phyloP scores from a whole-genome alignment of 768 basidiomycete genomes.

The Cyclocybe cylindracea region DNA sequence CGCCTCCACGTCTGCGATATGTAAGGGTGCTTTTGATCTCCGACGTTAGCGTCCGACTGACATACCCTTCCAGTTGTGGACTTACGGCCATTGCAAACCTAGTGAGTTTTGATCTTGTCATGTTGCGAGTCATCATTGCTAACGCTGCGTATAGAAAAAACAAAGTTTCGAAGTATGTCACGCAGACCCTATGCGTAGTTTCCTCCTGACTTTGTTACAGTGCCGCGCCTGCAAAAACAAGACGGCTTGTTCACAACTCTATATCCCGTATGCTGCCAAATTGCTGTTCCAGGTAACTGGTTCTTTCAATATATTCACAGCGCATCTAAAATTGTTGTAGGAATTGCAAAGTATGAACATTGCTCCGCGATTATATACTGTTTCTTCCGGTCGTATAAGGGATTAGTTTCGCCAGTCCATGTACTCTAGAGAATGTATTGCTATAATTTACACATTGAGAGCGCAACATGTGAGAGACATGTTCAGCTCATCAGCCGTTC shows the following conservation, averaged over 20 bases:
- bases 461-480: neutral
- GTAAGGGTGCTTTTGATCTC: slow-evolving; percentile 45
- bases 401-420: slow-evolving; percentile 46
- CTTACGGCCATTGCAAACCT: slow-evolving; percentile 97
- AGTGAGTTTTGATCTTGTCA: slow-evolving; percentile 42
- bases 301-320: neutral
- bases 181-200: neutral
- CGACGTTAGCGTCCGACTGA: neutral
- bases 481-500: slow-evolving; percentile 60
- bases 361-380: slow-evolving; percentile 83
- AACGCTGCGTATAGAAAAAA: slow-evolving; percentile 67
- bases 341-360: slow-evolving; percentile 97
- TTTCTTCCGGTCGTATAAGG: slow-evolving; percentile 83
- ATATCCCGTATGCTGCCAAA: slow-evolving; percentile 97
- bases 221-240: slow-evolving; percentile 98
- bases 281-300: slow-evolving; percentile 82
- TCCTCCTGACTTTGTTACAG: slow-evolving; percentile 25
- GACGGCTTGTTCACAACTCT: slow-evolving; percentile 88
- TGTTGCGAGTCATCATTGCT: slow-evolving; percentile 5
- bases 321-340: slow-evolving; percentile 32
- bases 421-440: slow-evolving; percentile 31
- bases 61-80: slow-evolving; percentile 66
- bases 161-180: slow-evolving; percentile 84
- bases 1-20: slow-evolving; percentile 96
- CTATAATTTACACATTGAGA: slow-evolving; percentile 33